Evolutionary conservation across 2,329 filamentous ascomycete genomes (phyloP).

Genomic region (Pseudogymnoascus sp.): DNA sequence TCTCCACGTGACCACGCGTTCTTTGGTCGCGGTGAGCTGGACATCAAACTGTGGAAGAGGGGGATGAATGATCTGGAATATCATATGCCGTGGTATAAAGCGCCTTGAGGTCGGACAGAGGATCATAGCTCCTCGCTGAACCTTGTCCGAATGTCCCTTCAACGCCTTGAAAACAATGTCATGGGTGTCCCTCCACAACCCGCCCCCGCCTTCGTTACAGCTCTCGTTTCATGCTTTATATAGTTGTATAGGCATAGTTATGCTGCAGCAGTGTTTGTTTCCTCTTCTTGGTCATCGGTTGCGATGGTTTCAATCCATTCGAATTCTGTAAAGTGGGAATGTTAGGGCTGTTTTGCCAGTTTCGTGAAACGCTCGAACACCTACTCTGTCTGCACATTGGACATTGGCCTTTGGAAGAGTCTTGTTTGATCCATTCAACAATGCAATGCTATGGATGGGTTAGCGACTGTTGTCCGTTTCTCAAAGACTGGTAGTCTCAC

Average conservation of each 20-base stretch:
- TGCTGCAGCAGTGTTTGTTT: neutral
- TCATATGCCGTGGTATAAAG: neutral
- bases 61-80: neutral
- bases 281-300: neutral
- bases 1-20: slow-evolving; percentile 10
- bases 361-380: slow-evolving; percentile 18
- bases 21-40: neutral
- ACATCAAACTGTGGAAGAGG: neutral
- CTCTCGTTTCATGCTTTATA: neutral
- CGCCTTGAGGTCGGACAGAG: neutral
- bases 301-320: slow-evolving; percentile 34
- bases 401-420: slow-evolving; percentile 85
- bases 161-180: neutral
- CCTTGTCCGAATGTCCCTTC: neutral
- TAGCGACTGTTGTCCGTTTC: neutral
- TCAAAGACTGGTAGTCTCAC: slow-evolving; percentile 36
- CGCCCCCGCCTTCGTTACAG: neutral
- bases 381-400: slow-evolving; percentile 96
- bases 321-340: slow-evolving; percentile 34
- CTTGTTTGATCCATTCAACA: slow-evolving; percentile 90
- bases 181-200: neutral
- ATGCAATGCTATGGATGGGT: slow-evolving; percentile 69
- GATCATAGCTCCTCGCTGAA: neutral
- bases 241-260: neutral
- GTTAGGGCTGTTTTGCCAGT: slow-evolving; percentile 16